phyloP scores from a whole-genome alignment of 2,329 filamentous ascomycete genomes.

The Pseudopithomyces maydicus region DNA sequence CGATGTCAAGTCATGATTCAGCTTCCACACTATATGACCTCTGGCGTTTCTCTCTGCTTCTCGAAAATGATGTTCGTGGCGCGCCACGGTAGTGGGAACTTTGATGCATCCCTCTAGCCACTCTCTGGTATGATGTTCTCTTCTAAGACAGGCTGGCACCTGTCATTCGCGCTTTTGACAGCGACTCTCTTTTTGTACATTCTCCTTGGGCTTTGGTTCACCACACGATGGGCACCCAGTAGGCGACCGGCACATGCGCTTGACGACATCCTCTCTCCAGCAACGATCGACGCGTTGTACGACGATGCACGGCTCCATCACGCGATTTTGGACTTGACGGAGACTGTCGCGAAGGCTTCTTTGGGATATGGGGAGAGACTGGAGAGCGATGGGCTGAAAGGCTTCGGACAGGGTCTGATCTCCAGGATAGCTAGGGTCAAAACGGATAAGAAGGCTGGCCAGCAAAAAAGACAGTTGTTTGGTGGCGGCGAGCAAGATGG shows the following conservation, averaged over 20 bases:
- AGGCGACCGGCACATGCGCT: constrained; percentile 11
- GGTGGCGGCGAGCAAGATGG: neutral
- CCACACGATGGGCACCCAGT: constrained; percentile 10
- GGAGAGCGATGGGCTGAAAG: constrained; percentile 15
- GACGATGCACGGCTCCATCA: constrained; percentile 26
- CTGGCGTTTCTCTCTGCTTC: constrained; percentile 1
- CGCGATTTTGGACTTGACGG: constrained; percentile 27
- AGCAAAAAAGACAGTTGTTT: constrained; percentile 10
- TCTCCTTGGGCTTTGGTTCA: constrained; percentile 20
- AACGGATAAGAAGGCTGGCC: neutral
- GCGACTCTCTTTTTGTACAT: constrained; percentile 23
- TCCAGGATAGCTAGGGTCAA: constrained; percentile 14
- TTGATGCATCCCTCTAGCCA: constrained; percentile 16
- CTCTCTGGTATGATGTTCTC: constrained; percentile 33
- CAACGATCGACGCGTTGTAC: constrained; percentile 30
- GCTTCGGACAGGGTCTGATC: constrained; percentile 23
- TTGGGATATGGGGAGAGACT: constrained; percentile 22
- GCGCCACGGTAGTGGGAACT: constrained; percentile 8
- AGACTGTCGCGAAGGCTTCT: constrained; percentile 26
- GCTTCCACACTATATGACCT: constrained; percentile 17
- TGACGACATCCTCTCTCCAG: constrained; percentile 20
- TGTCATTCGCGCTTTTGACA: constrained; percentile 20
- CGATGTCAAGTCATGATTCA: neutral
- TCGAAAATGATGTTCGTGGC: constrained; percentile 14
- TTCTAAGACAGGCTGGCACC: constrained; percentile 31